Evolutionary conservation across 768 basidiomycete species (phyloP).

Genomic region (Lactarius sanguifluus): DNA sequence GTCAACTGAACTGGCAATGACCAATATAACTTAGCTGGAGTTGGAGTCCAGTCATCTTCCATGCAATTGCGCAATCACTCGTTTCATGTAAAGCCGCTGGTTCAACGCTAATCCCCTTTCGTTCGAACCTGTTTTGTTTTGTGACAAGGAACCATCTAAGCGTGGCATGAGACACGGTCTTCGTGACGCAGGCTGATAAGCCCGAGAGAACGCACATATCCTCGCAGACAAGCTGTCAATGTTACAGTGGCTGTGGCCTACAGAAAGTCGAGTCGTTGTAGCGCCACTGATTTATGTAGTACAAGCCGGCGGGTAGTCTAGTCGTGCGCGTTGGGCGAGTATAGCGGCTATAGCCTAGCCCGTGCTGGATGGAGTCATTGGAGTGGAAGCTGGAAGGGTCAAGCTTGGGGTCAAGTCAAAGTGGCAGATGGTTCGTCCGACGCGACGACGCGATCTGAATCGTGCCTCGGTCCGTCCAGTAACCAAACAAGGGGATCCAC

Average conservation of each 20-base stretch:
- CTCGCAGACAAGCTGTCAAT: neutral
- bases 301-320: neutral
- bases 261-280: neutral
- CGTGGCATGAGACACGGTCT: neutral
- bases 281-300: neutral
- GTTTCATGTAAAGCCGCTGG: neutral
- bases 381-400: too few relatives aligned
- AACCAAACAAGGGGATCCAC: constrained; percentile 1
- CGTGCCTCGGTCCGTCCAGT: neutral
- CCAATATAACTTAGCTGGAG: neutral
- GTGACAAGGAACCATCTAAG: neutral
- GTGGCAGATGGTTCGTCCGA: neutral
- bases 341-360: neutral
- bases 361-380: too few relatives aligned
- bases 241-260: neutral
- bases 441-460: too few relatives aligned
- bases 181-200: too few relatives aligned
- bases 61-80: neutral
- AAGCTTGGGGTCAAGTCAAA: too few relatives aligned
- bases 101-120: constrained; percentile 1
- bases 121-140: neutral
- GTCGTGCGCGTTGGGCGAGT: neutral
- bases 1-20: neutral
- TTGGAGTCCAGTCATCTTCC: neutral
- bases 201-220: neutral